Evolutionary conservation across 1,284 basidiomycete genomes (phyloP).

Genomic region (Marasmius tenuissimus): DNA sequence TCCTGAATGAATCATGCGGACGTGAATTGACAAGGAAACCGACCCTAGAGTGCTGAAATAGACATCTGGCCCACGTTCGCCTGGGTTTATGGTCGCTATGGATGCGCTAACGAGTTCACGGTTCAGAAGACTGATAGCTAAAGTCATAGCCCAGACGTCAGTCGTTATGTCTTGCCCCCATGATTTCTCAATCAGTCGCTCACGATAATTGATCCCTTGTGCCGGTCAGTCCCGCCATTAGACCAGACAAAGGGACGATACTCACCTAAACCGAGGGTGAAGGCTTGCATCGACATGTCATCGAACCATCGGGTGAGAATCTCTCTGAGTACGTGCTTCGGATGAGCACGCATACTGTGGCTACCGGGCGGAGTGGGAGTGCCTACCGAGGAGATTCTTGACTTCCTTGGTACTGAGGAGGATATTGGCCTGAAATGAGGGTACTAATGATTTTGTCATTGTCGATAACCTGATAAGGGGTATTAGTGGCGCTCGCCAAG

Average conservation of each 20-base stretch:
- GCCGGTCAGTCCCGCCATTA: neutral
- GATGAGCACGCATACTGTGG: neutral
- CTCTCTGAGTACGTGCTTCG: slow-evolving; percentile 12
- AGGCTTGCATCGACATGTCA: slow-evolving; percentile 23
- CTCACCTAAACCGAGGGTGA: slow-evolving; percentile 24
- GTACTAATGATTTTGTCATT: slow-evolving; percentile 25
- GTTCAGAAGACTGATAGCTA: slow-evolving; percentile 18
- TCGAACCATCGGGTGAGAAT: slow-evolving; percentile 25
- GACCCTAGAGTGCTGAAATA: slow-evolving; percentile 23
- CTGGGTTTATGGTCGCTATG: slow-evolving; percentile 19
- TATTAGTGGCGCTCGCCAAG: neutral
- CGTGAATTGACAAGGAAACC: neutral
- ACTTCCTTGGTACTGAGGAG: slow-evolving; percentile 20
- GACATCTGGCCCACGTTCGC: slow-evolving; percentile 24
- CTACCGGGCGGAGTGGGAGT: too few relatives aligned
- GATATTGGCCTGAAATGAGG: slow-evolving; percentile 24
- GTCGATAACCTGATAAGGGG: slow-evolving; percentile 20
- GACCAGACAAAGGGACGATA: neutral
- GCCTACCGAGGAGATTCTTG: slow-evolving; percentile 21
- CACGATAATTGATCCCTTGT: slow-evolving; percentile 8
- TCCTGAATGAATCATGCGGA: neutral
- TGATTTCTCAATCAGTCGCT: neutral
- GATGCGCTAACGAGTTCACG: slow-evolving; percentile 14
- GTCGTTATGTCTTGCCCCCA: too few relatives aligned
- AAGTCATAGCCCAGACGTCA: too few relatives aligned